These are phyloP conservation scores for Beauveria caledonica DNA, from an alignment of 2,329 filamentous ascomycete genomes.

Conservation along the genomic window DNA sequence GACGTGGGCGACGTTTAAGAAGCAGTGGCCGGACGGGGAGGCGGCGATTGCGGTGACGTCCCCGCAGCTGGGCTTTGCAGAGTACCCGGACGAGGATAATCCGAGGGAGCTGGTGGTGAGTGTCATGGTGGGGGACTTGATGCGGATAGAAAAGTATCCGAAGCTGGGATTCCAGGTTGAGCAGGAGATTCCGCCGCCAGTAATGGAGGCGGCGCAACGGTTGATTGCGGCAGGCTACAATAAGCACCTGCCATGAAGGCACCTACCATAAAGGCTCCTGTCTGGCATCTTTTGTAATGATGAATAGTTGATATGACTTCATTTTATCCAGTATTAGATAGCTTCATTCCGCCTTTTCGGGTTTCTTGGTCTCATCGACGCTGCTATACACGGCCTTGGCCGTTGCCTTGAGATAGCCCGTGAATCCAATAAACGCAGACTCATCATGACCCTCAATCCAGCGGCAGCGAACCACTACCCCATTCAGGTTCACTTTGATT, in stretches of 20 bases:
- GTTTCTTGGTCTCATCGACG: background rate
- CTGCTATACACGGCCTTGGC: constrained; percentile 9
- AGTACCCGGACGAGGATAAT: constrained; percentile 34
- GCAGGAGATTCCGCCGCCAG: constrained; percentile 32
- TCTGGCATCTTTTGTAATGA: too few relatives aligned
- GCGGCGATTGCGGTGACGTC: constrained; percentile 32
- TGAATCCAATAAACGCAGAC: constrained; percentile 78
- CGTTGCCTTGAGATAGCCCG: constrained; percentile 59
- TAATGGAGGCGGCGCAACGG: constrained; percentile 34
- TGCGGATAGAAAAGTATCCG: constrained; percentile 35
- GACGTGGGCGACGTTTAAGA: constrained; percentile 37
- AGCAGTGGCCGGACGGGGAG: constrained; percentile 34
- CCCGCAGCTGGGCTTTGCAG: constrained; percentile 28
- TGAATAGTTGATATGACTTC: background rate
- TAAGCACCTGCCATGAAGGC: constrained; percentile 28
- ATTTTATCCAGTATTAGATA: background rate
- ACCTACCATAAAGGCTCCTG: constrained; percentile 19
- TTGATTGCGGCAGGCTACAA: constrained; percentile 31
- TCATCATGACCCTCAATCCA: constrained; percentile 65
- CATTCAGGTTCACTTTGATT: constrained; percentile 31
- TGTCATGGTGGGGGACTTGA: constrained; percentile 37
- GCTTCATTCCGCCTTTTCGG: background rate
- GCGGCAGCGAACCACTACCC: constrained; percentile 45
- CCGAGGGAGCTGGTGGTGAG: constrained; percentile 33
- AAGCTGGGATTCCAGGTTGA: constrained; percentile 34